Base-by-base conservation (phyloP, 1,284 basidiomycete species). In the Cutaneotrichosporon mucoides region DNA sequence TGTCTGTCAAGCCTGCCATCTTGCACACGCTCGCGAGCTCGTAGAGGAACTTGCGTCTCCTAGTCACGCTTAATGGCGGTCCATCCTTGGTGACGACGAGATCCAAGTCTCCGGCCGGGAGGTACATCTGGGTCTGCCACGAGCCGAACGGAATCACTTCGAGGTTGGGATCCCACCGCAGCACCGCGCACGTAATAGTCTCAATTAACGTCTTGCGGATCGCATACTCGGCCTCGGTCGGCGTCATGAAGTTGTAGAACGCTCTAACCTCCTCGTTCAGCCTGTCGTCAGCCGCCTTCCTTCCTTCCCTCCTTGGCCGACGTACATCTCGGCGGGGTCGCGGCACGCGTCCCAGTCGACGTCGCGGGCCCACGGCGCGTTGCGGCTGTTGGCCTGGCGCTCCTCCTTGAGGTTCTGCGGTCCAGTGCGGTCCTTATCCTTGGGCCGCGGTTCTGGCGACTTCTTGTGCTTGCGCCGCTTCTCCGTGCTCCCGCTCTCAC, bases 61-160 rank as follows among this genome's bases (percentile, higher is more conserved):
- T 73, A 35, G 69, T 64, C 34, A 70, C 68, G 4, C 72, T 75
- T 63, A 81, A 72, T 11, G 66, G 61, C 35, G 48, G 45, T 9
- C 37, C 44, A 12, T 70, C 62, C 12, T 72, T 79, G 8, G 81
- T 68, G 7, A 84, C 79, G 37, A 85, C 83, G 15, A 85, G 75
- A 65, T 85, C 83, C 63, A 85, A 83, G 67, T 85, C 83, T 35
- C 93, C 95, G 63, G 85, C 82, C 1, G 95, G 95, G 11, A 99
- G 83, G 76, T 99, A 99, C 34, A 99, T 81, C 71, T 92, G 91
- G 9, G 95, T 99, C 71, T 90, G 88, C 73, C 89, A 96, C 69
- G 89, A 92, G 13, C 95, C 95, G 75, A 99, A 99, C 0, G 93
- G 88, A 56, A 85, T 79, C 5, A 98, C 88, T 43, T 84, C 78